These are phyloP conservation scores for Tetrapisispora taiwanensis DNA, from an alignment of 805 yeast genomes.

Conservation along the genomic window DNA sequence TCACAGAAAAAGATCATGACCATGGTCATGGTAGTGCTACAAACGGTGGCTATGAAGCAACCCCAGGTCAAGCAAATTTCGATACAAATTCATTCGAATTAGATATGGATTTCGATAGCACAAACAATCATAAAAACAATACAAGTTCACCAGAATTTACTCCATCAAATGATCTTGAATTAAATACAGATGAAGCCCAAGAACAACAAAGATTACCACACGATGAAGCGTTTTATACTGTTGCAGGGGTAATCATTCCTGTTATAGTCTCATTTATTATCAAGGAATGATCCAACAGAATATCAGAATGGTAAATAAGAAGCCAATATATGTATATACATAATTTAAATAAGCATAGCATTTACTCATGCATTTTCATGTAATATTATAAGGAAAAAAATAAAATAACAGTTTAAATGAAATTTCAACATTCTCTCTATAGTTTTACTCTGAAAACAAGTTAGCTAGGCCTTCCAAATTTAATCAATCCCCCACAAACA, in stretches of 20 bases:
- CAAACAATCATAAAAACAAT: neutral
- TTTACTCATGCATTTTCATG: neutral
- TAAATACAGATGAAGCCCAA: neutral
- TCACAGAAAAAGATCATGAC: conserved; percentile 15
- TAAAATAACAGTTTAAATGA: too few relatives aligned
- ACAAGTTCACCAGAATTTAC: neutral
- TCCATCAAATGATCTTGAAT: neutral
- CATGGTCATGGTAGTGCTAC: neutral
- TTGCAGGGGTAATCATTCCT: conserved; percentile 23
- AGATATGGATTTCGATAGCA: neutral
- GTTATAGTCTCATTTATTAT: conserved; percentile 21
- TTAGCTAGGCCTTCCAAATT: too few relatives aligned
- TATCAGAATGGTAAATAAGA: too few relatives aligned
- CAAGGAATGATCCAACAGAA: neutral
- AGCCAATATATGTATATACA: neutral
- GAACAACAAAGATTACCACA: neutral
- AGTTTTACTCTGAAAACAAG: too few relatives aligned
- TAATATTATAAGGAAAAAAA: too few relatives aligned
- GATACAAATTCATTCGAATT: neutral
- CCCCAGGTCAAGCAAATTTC: neutral
- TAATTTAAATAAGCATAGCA: neutral
- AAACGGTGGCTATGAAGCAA: neutral
- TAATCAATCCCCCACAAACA: too few relatives aligned
- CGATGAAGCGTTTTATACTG: conserved; percentile 17
- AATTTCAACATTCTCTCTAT: too few relatives aligned